Conservation (phyloP, 805 yeast species). For the Cyberlindnera euphorbiiphila region DNA sequence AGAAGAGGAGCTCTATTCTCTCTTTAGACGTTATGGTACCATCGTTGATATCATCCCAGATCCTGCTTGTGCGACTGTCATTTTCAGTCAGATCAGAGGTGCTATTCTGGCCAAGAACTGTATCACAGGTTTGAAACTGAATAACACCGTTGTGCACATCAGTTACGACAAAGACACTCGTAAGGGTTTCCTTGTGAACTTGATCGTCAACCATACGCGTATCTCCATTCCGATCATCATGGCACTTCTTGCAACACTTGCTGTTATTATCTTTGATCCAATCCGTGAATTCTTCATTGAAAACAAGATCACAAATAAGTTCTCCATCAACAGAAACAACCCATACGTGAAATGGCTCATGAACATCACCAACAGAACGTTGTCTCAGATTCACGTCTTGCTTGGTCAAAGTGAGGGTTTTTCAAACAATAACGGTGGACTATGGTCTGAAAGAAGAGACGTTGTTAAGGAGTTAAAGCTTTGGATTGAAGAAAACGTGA, state of each 20-base stretch:
- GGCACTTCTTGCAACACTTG: constrained; percentile 74
- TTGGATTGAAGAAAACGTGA: constrained; percentile 85
- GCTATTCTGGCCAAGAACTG: constrained; percentile 90
- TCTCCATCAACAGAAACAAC: constrained; percentile 47
- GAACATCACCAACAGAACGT: constrained; percentile 28
- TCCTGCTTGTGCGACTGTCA: constrained; percentile 43
- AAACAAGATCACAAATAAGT: constrained; percentile 63
- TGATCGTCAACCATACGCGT: constrained; percentile 71
- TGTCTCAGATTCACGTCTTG: constrained; percentile 34
- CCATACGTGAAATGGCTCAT: constrained; percentile 35
- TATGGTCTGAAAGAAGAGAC: constrained; percentile 73
- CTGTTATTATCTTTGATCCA: constrained; percentile 89
- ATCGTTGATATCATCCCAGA: constrained; percentile 71
- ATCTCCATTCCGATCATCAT: constrained; percentile 76
- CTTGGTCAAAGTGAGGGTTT: constrained; percentile 30
- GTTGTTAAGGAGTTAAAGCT: constrained; percentile 63
- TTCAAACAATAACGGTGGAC: constrained; percentile 27
- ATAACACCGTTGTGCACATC: constrained; percentile 66
- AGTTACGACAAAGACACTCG: constrained; percentile 59
- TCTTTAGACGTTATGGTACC: constrained; percentile 84
- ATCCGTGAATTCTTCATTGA: constrained; percentile 77
- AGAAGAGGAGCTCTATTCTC: constrained; percentile 75
- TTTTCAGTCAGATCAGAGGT: constrained; percentile 53
- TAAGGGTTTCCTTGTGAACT: constrained; percentile 50
- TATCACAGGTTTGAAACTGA: constrained; percentile 70